Conservation (phyloP, 2,329 filamentous ascomycete species). For the Moelleriella libera region DNA sequence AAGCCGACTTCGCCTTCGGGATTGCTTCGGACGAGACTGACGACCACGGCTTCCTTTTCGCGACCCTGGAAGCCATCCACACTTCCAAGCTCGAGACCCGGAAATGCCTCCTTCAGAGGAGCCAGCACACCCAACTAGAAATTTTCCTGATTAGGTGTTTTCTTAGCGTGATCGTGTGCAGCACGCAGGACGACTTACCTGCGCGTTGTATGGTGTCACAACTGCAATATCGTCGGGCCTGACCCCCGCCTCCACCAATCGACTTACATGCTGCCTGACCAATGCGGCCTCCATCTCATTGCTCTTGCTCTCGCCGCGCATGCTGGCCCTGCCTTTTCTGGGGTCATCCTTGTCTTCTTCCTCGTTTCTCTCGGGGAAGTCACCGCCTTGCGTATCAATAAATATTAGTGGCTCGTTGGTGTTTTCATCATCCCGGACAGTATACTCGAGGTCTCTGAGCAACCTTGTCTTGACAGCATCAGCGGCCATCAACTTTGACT, state of each 20-base stretch:
- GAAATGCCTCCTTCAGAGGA: constrained; percentile 65
- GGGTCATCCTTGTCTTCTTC: constrained; percentile 44
- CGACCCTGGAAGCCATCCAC: constrained; percentile 95
- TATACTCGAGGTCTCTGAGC: constrained; percentile 64
- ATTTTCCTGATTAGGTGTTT: neutral
- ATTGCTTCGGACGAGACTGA: constrained; percentile 92
- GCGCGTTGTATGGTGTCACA: constrained; percentile 92
- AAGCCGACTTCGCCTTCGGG: constrained; percentile 80
- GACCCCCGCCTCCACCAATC: constrained; percentile 67
- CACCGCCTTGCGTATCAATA: constrained; percentile 90
- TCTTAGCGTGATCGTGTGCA: neutral
- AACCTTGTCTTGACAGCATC: constrained; percentile 63
- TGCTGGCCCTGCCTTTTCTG: constrained; percentile 29
- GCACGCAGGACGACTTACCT: constrained; percentile 35
- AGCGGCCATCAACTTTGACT: constrained; percentile 65
- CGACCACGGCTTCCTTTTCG: constrained; percentile 89
- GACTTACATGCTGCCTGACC: constrained; percentile 62
- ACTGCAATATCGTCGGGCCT: constrained; percentile 77
- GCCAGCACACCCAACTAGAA: constrained; percentile 61
- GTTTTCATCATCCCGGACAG: constrained; percentile 68
- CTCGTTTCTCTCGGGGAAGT: constrained; percentile 73
- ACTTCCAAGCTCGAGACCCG: constrained; percentile 84
- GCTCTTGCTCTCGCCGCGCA: constrained; percentile 57
- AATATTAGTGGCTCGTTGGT: constrained; percentile 81
- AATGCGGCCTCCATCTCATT: constrained; percentile 83